Percentiles rank a stretch among this genome's conserved stretches.
These are phyloP conservation scores for Usnea hakonensis DNA, from an alignment of 495 filamentous ascomycete genomes.

Conservation along the genomic window DNA sequence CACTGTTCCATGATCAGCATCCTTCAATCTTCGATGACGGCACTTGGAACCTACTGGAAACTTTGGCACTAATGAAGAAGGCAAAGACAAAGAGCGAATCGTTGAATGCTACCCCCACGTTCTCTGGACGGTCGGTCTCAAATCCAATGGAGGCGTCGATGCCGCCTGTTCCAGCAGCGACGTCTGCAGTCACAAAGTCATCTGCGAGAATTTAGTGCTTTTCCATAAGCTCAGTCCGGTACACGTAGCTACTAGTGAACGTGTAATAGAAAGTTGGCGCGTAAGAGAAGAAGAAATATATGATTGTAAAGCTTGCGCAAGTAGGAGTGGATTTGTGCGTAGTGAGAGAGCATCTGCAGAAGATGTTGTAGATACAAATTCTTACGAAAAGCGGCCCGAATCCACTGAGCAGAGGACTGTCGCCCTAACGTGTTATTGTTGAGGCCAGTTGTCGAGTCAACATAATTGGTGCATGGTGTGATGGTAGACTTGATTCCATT, in stretches of 20 bases:
- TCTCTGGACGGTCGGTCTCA: constrained; percentile 36
- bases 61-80: constrained; percentile 42
- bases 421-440: constrained; percentile 10
- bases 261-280: not conserved
- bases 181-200: constrained; percentile 28
- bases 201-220: constrained; percentile 4
- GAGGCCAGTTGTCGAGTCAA: not conserved
- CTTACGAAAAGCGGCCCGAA: constrained; percentile 15
- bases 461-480: constrained; percentile 15
- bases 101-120: constrained; percentile 48
- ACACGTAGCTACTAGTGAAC: not conserved
- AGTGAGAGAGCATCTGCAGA: not conserved
- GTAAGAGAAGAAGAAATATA: not conserved
- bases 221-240: not conserved
- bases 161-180: constrained; percentile 27
- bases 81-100: constrained; percentile 46
- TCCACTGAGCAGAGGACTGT: constrained; percentile 15
- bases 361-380: no score
- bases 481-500: constrained; percentile 3
- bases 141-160: constrained; percentile 32
- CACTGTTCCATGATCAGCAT: constrained; percentile 6
- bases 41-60: constrained; percentile 22
- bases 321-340: not conserved
- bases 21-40: not conserved
- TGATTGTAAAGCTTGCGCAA: not conserved